Conservation (phyloP, 352 stramenopile genomes). For the Globisporangium carolinianum region DNA sequence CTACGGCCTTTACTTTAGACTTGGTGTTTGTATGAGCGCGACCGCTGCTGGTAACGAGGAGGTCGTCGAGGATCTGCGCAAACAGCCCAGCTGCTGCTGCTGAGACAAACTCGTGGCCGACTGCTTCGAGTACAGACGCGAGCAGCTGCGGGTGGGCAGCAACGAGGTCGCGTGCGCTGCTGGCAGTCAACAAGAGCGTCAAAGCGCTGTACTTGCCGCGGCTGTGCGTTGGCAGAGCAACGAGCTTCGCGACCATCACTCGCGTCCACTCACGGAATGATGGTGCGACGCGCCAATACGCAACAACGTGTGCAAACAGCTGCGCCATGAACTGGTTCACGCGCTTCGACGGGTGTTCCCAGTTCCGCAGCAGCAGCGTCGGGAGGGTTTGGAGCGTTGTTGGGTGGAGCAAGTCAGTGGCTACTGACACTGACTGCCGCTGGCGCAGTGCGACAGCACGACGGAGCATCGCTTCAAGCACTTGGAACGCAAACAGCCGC, state of each 20-base stretch:
- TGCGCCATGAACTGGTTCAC: constrained; percentile 83
- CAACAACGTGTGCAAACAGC: constrained; percentile 74
- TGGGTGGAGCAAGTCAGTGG: constrained; percentile 9
- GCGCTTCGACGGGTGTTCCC: constrained; percentile 79
- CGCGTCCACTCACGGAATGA: constrained; percentile 44
- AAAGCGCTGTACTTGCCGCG: constrained; percentile 67
- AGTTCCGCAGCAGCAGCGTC: constrained; percentile 63
- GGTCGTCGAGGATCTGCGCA: constrained; percentile 54
- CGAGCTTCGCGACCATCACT: constrained; percentile 34
- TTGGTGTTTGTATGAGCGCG: constrained; percentile 9
- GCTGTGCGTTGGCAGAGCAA: constrained; percentile 51
- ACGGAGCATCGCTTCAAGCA: constrained; percentile 69
- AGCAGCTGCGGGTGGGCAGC: constrained; percentile 39
- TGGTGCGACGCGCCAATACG: constrained; percentile 30
- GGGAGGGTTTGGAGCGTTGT: constrained; percentile 46
- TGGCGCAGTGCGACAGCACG: constrained; percentile 46
- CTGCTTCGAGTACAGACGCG: constrained; percentile 44
- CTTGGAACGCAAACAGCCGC: constrained; percentile 75
- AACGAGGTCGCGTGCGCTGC: constrained; percentile 38
- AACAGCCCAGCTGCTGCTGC: constrained; percentile 65
- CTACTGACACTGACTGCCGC: constrained; percentile 13
- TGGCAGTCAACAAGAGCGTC: constrained; percentile 39
- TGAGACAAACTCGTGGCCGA: constrained; percentile 69
- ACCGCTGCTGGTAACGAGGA: constrained; percentile 17
- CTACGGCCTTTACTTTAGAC: constrained; percentile 11